Percentiles rank a stretch among this genome's conserved stretches.
Conservation (phyloP, 1,284 basidiomycete genomes). For the Heterobasidion irregulare region DNA sequence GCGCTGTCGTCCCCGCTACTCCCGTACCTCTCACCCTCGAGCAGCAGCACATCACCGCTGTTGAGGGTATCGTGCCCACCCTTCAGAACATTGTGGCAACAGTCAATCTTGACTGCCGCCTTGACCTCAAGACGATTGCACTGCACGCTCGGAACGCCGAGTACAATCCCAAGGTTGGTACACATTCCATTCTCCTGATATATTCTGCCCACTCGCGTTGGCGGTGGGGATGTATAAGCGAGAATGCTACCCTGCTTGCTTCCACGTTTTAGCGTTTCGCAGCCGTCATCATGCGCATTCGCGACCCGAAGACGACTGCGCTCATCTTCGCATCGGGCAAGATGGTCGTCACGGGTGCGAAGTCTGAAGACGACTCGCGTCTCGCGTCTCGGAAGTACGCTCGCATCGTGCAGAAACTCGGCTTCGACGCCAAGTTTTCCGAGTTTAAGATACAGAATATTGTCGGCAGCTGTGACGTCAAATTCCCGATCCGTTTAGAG, state of each 20-base stretch:
- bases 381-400: constrained; percentile 98
- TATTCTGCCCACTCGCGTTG: constrained; percentile 15
- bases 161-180: constrained; percentile 99
- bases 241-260: constrained; percentile 53
- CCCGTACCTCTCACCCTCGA: constrained; percentile 72
- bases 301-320: constrained; percentile 98
- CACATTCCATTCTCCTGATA: constrained; percentile 24
- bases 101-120: constrained; percentile 94
- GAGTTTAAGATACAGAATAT: constrained; percentile 99
- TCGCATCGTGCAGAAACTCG: constrained; percentile 98
- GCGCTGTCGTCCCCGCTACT: constrained; percentile 43
- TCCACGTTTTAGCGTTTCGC: constrained; percentile 86
- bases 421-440: constrained; percentile 98
- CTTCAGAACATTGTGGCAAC: constrained; percentile 99
- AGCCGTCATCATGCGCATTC: constrained; percentile 99
- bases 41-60: constrained; percentile 87
- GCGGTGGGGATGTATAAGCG: constrained; percentile 20
- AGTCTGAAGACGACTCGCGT: constrained; percentile 96
- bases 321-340: constrained; percentile 99
- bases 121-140: constrained; percentile 98
- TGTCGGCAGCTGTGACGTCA: constrained; percentile 97
- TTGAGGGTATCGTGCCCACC: constrained; percentile 91
- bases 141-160: constrained; percentile 98
- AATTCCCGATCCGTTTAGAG: constrained; percentile 98
- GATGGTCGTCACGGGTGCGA: constrained; percentile 99